Evolutionary conservation across 371 early-diverging fungal species (phyloP), one percentile per base, ranked within the genome.

Genomic region (Zancudomyces culisetae): DNA sequence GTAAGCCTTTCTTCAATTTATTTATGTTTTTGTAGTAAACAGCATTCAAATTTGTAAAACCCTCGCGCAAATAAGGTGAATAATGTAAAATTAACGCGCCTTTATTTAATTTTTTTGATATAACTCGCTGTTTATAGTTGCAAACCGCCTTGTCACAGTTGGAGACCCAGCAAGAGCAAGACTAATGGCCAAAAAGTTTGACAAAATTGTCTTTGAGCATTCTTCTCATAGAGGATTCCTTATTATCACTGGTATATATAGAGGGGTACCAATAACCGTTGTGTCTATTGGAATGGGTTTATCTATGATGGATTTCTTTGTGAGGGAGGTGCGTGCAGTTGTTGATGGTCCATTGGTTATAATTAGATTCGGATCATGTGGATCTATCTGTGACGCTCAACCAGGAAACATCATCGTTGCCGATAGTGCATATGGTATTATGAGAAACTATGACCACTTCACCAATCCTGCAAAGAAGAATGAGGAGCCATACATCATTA

Each of bases 261-360:
- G 77, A 52, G 77, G 79, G 20, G 72, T 79, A 0, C 87, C 87
- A 12, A 76, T 95, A 2, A 71, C 78, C 28, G 83, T 95, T 43
- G 76, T 91, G 52, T 89, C 92, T 30, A 95, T 92, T 50, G 85
- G 85, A 24, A 81, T 79, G 83, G 94, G 95, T 30, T 64, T 76
- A 10, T 62, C 83, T 1, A 90, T 89, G 87, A 86, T 89, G 83
- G 95, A 94, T 63, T 87, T 94, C 56, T 81, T 93, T 56, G 78
- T 95, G 15, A 76, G 96, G 23, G 96, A 95, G 63, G 72, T 78
- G 23, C 76, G 96, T 40, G 85, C 85, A 27, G 80, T 87, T 30
- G 82, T 83, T 0, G 68, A 77, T 26, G 96, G 96, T 0, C 81
- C 83, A 3, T 60, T 95, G 66, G 62, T 72, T 19, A 81, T 95